Conservation (phyloP, 139 green algal species). For the Edaphochlamys debaryana region DNA sequence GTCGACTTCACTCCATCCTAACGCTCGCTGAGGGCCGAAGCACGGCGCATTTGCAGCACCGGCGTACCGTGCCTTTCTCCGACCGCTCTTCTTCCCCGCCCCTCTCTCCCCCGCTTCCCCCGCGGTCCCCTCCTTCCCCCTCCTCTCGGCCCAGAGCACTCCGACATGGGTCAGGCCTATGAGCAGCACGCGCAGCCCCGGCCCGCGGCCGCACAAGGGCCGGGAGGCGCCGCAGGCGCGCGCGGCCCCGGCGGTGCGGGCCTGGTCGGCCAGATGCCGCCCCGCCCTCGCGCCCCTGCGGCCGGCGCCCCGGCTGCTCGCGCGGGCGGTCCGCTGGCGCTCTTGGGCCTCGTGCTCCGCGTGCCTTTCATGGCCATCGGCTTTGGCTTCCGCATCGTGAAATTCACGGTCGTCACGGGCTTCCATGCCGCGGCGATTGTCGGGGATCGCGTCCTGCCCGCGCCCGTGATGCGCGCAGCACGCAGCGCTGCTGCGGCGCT, state of each 20-base stretch:
- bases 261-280: background rate
- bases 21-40: no score
- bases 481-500: background rate
- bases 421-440: slow-evolving; percentile 43
- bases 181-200: background rate
- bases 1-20: no score
- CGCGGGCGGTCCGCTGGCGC: background rate
- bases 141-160: slow-evolving; percentile 24
- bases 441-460: slow-evolving; percentile 62
- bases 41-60: no score
- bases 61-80: no score
- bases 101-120: no score
- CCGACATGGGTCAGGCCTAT: background rate
- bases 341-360: slow-evolving; percentile 42
- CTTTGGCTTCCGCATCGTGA: slow-evolving; percentile 48
- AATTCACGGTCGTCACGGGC: slow-evolving; percentile 38
- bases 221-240: no score
- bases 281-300: slow-evolving; percentile 9
- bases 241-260: background rate
- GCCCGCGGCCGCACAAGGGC: background rate
- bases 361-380: slow-evolving; percentile 50
- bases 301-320: background rate
- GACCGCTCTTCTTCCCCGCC: no score
- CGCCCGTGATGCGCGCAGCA: slow-evolving; percentile 41
- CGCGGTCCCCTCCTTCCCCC: no score